These are phyloP conservation scores for Vigna mungo DNA, from an alignment of 306 rosid genomes.

Conservation along the genomic window DNA sequence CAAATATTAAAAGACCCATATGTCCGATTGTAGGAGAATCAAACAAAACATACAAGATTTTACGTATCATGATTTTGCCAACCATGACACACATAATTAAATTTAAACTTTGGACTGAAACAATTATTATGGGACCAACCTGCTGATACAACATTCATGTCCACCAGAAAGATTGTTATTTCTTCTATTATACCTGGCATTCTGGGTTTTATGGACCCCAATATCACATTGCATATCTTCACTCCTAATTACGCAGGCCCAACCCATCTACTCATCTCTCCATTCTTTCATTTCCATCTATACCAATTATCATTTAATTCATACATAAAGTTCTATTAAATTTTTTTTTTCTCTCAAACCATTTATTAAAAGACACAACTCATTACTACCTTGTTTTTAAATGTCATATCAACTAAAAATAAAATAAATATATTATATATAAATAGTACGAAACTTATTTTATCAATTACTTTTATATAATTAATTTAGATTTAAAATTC, in stretches of 20 bases:
- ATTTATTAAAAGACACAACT: no score
- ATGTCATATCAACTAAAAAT: no score
- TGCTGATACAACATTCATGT: conserved; percentile 13
- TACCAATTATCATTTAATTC: no score
- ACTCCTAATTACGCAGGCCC: conserved; percentile 37
- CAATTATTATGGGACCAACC: conserved; percentile 36
- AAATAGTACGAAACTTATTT: no score
- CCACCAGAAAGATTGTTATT: conserved; percentile 31
- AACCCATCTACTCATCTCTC: conserved; percentile 21
- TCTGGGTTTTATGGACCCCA: conserved; percentile 46
- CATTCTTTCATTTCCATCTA: not conserved
- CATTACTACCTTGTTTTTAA: no score
- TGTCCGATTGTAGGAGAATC: conserved; percentile 3
- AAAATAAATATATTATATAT: no score
- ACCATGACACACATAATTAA: conserved; percentile 1
- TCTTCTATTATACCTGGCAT: conserved; percentile 15
- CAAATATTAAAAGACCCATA: conserved; percentile 36
- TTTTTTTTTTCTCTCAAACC: no score
- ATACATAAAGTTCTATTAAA: no score
- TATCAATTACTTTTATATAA: no score
- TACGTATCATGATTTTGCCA: conserved; percentile 31
- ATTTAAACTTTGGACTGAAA: conserved; percentile 1
- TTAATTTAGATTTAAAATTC: no score
- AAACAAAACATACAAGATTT: conserved; percentile 40
- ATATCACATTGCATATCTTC: not conserved